Conservation (phyloP, 2,329 filamentous ascomycete species). For the Xenosphaeropsis pyriputrescens region DNA sequence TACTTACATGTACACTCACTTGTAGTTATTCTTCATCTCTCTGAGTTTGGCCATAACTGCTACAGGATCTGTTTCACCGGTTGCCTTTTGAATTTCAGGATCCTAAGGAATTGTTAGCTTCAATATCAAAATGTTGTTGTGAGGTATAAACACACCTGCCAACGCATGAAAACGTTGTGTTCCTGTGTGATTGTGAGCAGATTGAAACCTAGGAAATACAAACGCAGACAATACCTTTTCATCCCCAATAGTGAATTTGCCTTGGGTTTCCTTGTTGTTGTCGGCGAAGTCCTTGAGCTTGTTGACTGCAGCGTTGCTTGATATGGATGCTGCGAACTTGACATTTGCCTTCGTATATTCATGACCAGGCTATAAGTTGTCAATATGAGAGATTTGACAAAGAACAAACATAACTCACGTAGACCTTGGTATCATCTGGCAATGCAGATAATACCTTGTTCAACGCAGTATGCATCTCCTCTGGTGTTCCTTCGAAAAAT, state of each 20-base stretch:
- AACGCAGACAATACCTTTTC: constrained; percentile 54
- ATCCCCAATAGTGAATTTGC: constrained; percentile 91
- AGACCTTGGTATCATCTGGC: constrained; percentile 85
- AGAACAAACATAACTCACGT: constrained; percentile 36
- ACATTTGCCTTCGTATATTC: constrained; percentile 98
- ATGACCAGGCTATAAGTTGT: constrained; percentile 60
- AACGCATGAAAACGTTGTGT: constrained; percentile 94
- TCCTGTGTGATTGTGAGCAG: constrained; percentile 30
- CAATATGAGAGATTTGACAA: background rate
- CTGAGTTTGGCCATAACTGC: constrained; percentile 76
- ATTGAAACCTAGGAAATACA: background rate
- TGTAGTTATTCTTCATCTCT: constrained; percentile 67
- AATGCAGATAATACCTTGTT: constrained; percentile 71
- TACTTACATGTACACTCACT: constrained; percentile 15
- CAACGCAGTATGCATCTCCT: constrained; percentile 85
- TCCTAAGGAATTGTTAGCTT: constrained; percentile 35
- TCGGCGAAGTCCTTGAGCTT: constrained; percentile 65
- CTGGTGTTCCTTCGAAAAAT: constrained; percentile 85
- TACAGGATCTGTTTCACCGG: constrained; percentile 65
- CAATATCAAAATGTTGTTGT: background rate
- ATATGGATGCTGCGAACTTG: constrained; percentile 68
- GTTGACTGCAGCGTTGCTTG: constrained; percentile 61
- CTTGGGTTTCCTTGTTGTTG: constrained; percentile 76
- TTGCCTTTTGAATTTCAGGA: constrained; percentile 68
- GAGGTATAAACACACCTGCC: constrained; percentile 40